Conservation (phyloP, 2,329 filamentous ascomycete species). For the Penicillium sp. region DNA sequence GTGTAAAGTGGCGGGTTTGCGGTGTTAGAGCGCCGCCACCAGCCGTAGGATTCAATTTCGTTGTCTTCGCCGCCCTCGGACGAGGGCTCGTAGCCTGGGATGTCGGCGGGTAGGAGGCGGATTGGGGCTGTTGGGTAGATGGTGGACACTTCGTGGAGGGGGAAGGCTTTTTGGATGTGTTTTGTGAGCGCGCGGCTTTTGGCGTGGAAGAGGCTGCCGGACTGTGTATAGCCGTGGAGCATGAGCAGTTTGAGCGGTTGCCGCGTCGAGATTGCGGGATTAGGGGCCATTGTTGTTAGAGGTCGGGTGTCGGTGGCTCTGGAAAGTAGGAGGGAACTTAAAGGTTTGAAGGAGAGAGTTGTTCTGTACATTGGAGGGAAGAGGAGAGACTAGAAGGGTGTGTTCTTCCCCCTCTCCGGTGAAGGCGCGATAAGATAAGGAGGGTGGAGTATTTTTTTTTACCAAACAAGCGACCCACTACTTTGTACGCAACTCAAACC, state of each 20-base stretch:
- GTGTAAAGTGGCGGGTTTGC: conserved; percentile 64
- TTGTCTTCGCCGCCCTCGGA: conserved; percentile 47
- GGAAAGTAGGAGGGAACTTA: neutral
- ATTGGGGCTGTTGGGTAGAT: conserved; percentile 69
- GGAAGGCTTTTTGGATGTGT: conserved; percentile 70
- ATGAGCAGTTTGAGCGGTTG: conserved; percentile 64
- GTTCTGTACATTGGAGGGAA: conserved; percentile 1
- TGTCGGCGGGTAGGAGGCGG: conserved; percentile 61
- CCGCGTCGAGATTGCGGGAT: conserved; percentile 12
- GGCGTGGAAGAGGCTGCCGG: conserved; percentile 75
- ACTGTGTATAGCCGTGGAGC: conserved; percentile 90
- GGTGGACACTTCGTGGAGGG: conserved; percentile 57
- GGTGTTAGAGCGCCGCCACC: conserved; percentile 69
- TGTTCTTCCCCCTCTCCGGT: neutral
- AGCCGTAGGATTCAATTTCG: conserved; percentile 69
- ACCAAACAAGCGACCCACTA: neutral
- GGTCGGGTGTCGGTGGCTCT: conserved; percentile 2
- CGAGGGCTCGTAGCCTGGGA: conserved; percentile 63
- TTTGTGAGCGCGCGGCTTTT: conserved; percentile 89
- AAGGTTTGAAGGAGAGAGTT: neutral
- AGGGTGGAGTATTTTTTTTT: neutral
- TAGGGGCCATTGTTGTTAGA: conserved; percentile 18
- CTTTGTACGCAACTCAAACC: neutral
- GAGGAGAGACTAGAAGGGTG: neutral
- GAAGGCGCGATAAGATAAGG: neutral